A percentile compares a stretch with the other conserved stretches of the same genome.
phyloP scores from a whole-genome alignment of 78 protist species.

The Dictyostelium firmibasis region DNA sequence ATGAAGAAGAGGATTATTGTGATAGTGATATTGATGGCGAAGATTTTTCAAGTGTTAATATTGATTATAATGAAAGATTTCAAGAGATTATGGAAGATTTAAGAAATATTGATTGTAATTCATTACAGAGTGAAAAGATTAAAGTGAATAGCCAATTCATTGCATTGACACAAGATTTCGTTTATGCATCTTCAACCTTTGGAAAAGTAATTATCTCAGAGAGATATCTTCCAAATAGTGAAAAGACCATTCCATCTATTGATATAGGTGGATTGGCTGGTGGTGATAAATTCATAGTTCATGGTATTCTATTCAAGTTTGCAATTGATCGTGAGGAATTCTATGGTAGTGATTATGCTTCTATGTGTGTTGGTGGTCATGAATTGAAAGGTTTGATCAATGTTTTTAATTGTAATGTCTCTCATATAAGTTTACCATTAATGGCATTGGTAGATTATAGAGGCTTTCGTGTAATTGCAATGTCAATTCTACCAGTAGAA shows the following conservation, averaged over 20 bases:
- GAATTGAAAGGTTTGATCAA: constrained; percentile 78
- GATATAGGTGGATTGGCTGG: constrained; percentile 84
- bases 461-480: constrained; percentile 82
- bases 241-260: constrained; percentile 76
- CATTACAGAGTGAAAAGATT: constrained; percentile 34
- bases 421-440: constrained; percentile 72
- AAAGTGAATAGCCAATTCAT: constrained; percentile 71
- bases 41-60: constrained; percentile 54
- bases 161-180: constrained; percentile 83
- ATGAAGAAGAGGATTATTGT: constrained; percentile 73
- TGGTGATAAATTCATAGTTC: constrained; percentile 60
- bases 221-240: constrained; percentile 65
- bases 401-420: constrained; percentile 34
- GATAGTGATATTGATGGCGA: constrained; percentile 81
- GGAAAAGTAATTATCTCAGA: constrained; percentile 83
- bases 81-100: constrained; percentile 80
- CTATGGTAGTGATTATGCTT: constrained; percentile 64
- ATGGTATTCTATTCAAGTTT: constrained; percentile 79
- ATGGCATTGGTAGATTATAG: constrained; percentile 85
- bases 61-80: constrained; percentile 69
- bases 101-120: constrained; percentile 54
- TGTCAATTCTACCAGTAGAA: constrained; percentile 78
- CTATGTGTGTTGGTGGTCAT: constrained; percentile 60
- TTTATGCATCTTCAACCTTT: constrained; percentile 71
- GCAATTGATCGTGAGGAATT: constrained; percentile 73